These are phyloP conservation scores for Deakozyma indianensis DNA, from an alignment of 805 yeast genomes.

Conservation along the genomic window DNA sequence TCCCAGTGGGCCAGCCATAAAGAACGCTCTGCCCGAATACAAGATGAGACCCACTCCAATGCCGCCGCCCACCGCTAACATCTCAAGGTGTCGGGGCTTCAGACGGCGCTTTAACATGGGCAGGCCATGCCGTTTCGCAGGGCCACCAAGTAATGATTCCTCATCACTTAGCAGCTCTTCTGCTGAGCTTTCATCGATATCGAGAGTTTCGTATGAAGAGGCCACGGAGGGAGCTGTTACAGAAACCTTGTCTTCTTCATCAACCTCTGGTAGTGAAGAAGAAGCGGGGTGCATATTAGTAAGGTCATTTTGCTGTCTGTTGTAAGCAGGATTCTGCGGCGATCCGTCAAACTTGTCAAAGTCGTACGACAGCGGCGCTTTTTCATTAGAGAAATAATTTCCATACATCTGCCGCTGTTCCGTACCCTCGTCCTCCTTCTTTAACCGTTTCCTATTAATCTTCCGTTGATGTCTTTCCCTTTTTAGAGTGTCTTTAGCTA, in stretches of 20 bases:
- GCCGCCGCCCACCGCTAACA: slow-evolving; percentile 69
- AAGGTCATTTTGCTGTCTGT: slow-evolving; percentile 11
- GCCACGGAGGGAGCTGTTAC: background rate
- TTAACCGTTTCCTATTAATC: background rate
- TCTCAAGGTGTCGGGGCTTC: slow-evolving; percentile 53
- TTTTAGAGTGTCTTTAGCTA: slow-evolving; percentile 12
- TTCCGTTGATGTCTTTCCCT: slow-evolving; percentile 8
- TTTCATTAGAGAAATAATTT: slow-evolving; percentile 10
- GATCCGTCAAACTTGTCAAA: slow-evolving; percentile 13
- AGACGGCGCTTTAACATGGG: slow-evolving; percentile 35
- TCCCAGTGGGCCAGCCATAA: slow-evolving; percentile 68
- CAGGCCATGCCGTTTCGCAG: background rate
- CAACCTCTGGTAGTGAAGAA: background rate
- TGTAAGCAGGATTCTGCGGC: slow-evolving; percentile 11
- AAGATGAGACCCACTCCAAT: slow-evolving; percentile 63
- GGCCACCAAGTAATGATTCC: slow-evolving; percentile 1
- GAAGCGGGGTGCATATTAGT: slow-evolving; percentile 5
- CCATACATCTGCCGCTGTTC: slow-evolving; percentile 7
- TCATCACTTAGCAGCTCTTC: slow-evolving; percentile 1
- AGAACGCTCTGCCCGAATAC: slow-evolving; percentile 57
- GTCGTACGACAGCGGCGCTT: slow-evolving; percentile 8
- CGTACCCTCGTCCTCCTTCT: background rate
- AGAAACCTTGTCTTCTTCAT: slow-evolving; percentile 1
- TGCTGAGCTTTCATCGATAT: background rate
- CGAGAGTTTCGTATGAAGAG: background rate